Percentiles rank a stretch among this genome's conserved stretches.
Conservation (phyloP, 129 eudicot species). For the Lonicera japonica region DNA sequence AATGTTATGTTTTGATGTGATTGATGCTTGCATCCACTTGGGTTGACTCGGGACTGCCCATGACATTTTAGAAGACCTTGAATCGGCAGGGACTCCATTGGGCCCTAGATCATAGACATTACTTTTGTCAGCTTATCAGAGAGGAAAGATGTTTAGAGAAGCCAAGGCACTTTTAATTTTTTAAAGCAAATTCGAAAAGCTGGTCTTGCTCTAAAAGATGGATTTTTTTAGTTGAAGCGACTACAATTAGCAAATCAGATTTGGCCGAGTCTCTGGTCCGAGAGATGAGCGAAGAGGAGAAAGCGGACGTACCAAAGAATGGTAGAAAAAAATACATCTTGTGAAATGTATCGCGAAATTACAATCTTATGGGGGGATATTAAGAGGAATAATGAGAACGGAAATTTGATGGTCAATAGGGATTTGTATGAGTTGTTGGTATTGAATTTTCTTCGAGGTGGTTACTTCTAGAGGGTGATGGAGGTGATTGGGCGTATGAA, state of each 20-base stretch:
- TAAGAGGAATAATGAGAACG: too few species aligned
- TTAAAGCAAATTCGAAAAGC: conserved; percentile 41
- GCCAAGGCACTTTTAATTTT: conserved; percentile 52
- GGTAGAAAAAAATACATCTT: conserved; percentile 53
- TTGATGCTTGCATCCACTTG: too few species aligned
- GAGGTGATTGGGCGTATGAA: conserved; percentile 63
- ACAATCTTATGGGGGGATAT: too few species aligned
- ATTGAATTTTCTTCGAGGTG: conserved; percentile 64
- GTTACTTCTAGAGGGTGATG: conserved; percentile 93
- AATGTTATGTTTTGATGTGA: too few species aligned
- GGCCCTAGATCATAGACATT: too few species aligned
- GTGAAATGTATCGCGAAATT: conserved; percentile 75
- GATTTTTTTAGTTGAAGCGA: conserved; percentile 11
- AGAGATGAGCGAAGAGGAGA: conserved; percentile 38
- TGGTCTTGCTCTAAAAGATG: conserved; percentile 35
- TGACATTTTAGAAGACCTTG: too few species aligned
- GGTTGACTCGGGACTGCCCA: too few species aligned
- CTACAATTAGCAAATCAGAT: conserved; percentile 17
- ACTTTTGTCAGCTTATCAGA: too few species aligned
- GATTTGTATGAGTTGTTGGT: conserved; percentile 69
- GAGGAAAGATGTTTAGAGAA: conserved; percentile 66
- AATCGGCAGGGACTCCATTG: too few species aligned
- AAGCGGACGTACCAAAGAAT: conserved; percentile 54
- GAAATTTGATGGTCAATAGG: conserved; percentile 42
- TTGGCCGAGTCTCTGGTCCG: conserved; percentile 37